A percentile compares a stretch with the other conserved stretches of the same genome.
Evolutionary conservation across 257 asterid genomes (phyloP).

Genomic region (Nicotiana knightiana): DNA sequence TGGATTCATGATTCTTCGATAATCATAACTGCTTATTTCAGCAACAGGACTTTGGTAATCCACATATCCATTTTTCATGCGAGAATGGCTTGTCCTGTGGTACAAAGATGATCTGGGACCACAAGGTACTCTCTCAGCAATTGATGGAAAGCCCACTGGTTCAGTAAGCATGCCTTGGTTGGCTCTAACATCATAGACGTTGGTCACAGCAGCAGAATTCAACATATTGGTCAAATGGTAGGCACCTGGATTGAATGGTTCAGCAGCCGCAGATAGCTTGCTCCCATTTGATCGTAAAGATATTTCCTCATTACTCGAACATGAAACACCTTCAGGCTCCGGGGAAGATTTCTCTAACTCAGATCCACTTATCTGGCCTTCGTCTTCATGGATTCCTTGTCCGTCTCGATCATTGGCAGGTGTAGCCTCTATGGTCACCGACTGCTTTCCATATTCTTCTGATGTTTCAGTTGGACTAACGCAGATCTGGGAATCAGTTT

Average conservation of each 20-base stretch:
- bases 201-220: slow-evolving; percentile 35
- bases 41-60: slow-evolving; percentile 46
- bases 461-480: slow-evolving; percentile 54
- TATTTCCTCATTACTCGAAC: slow-evolving; percentile 45
- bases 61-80: slow-evolving; percentile 47
- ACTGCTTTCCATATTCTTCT: slow-evolving; percentile 38
- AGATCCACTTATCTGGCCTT: slow-evolving; percentile 34
- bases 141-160: slow-evolving; percentile 66
- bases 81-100: slow-evolving; percentile 51
- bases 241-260: slow-evolving; percentile 80
- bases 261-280: slow-evolving; percentile 93
- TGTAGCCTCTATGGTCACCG: slow-evolving; percentile 36
- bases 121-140: slow-evolving; percentile 87
- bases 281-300: slow-evolving; percentile 60
- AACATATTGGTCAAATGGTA: slow-evolving; percentile 42
- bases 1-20: slow-evolving; percentile 77
- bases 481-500: slow-evolving; percentile 46
- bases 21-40: slow-evolving; percentile 37
- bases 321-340: slow-evolving; percentile 39
- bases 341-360: slow-evolving; percentile 30
- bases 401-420: slow-evolving; percentile 35
- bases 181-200: slow-evolving; percentile 59
- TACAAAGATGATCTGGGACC: slow-evolving; percentile 93
- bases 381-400: slow-evolving; percentile 40
- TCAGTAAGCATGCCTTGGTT: slow-evolving; percentile 56